Percentiles rank a stretch among this genome's conserved stretches.
Conservation (phyloP, 345 rosid genomes). For the Ceriops zippeliana region DNA sequence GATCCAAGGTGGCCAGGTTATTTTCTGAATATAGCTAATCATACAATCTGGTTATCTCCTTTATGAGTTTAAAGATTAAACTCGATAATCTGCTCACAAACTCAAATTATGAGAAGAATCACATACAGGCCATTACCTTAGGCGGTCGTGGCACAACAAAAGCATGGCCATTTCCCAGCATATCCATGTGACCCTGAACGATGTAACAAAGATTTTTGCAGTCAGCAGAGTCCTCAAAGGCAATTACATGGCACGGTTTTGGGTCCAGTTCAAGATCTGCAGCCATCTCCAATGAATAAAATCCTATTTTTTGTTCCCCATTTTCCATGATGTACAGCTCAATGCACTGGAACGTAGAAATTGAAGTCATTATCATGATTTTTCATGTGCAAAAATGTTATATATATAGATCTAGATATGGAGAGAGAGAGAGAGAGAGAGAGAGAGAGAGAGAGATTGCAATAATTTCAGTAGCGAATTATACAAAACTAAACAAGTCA, state of each 20-base stretch:
- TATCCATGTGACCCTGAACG: constrained; percentile 78
- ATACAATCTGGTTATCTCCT: background rate
- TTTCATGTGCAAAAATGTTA: background rate
- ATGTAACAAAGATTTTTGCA: constrained; percentile 74
- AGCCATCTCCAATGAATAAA: constrained; percentile 91
- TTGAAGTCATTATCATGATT: constrained; percentile 2
- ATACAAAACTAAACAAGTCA: no score
- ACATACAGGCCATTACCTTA: constrained; percentile 46
- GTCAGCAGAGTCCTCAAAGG: constrained; percentile 71
- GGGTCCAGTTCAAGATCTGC: constrained; percentile 87
- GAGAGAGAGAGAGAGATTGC: background rate
- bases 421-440: no score
- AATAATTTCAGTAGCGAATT: no score
- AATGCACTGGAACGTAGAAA: constrained; percentile 60
- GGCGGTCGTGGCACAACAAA: constrained; percentile 83
- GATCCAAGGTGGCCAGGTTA: background rate
- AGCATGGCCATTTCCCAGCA: constrained; percentile 70
- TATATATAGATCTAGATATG: background rate
- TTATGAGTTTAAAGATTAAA: background rate
- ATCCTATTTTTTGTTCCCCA: constrained; percentile 64
- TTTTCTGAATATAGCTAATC: background rate
- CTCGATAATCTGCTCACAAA: background rate
- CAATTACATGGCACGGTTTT: constrained; percentile 75
- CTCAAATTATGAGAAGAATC: background rate
- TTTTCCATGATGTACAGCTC: constrained; percentile 64